phyloP scores from a whole-genome alignment of 345 rosid genomes.

The Mercurialis annua region DNA sequence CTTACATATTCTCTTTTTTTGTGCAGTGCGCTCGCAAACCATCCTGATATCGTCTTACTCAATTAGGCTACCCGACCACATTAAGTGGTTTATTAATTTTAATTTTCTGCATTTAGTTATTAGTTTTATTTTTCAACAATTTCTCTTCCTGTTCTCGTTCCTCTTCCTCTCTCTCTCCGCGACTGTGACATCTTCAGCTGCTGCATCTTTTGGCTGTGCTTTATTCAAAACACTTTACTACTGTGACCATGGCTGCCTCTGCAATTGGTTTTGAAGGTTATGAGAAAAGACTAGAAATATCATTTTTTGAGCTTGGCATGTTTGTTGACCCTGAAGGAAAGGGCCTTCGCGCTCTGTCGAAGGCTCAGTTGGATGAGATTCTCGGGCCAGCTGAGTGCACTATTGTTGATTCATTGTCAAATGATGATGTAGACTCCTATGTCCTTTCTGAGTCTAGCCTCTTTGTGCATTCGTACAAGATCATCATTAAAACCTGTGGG shows the following conservation, averaged over 20 bases:
- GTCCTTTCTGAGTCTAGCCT: constrained; percentile 33
- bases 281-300: constrained; percentile 31
- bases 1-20: not conserved
- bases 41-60: constrained; percentile 26
- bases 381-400: constrained; percentile 32
- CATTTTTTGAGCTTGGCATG: constrained; percentile 24
- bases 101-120: constrained; percentile 8
- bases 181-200: constrained; percentile 3
- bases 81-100: constrained; percentile 8
- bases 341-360: constrained; percentile 21
- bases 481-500: constrained; percentile 34
- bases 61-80: constrained; percentile 6
- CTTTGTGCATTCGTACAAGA: constrained; percentile 31
- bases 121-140: not conserved
- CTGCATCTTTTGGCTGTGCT: not conserved
- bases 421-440: constrained; percentile 27
- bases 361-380: constrained; percentile 27
- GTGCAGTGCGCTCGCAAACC: constrained; percentile 40
- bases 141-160: constrained; percentile 23
- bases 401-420: constrained; percentile 25
- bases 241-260: constrained; percentile 14
- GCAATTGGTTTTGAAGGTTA: constrained; percentile 36
- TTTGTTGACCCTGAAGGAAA: constrained; percentile 28
- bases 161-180: constrained; percentile 13
- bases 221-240: not conserved